Base-by-base conservation (phyloP, 768 basidiomycete species). In the Mycena vulgaris region DNA sequence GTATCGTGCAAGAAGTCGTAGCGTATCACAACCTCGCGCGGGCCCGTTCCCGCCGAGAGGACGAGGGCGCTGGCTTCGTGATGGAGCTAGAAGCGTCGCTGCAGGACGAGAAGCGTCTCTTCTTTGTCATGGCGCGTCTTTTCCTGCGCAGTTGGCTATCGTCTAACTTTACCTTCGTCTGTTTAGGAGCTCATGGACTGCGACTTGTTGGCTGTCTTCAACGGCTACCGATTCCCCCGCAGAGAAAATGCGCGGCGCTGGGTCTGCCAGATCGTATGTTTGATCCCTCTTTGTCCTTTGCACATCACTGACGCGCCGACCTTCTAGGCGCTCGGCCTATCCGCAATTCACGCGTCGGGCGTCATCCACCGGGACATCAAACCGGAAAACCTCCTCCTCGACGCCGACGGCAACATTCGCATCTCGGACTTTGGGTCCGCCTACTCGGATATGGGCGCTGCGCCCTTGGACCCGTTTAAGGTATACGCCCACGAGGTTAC, bases 281-380 rank as follows among this genome's bases (percentile, higher is more conserved):
- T 42, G 25, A 42, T 74, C 57, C n/a, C 7, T 35, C 25, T 5
- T 19, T 63, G 19, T 14, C 30, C 42, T 17, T 56, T 5, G 59
- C 19, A 16, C 16, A 6, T 17, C 2, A 10, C 63, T 67, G 66
- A 47, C 25, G 25, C 25, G 9, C 25, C 63, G 45, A 67, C 14
- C 5, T 57, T 25, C 25, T n/a, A 86, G 84, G 79, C 80, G 8
- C 80, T 81, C 33, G 85, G 84, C 1, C 75, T 86, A n/a, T 68
- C 78, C 4, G 76, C 80, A 47, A 78, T 93, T 47, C 91, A 92
- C 71, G 79, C 79, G 28, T 85, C 89, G 76, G 90, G 90, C 48
- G 87, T 93, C 62, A 85, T 92, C 35, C 91, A 92, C 77, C 85
- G 91, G 17, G 90, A 92, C 69, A 85, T 93, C 64, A 93, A 93